These are phyloP conservation scores for Beauveria brongniartii DNA, from an alignment of 2,329 filamentous ascomycete species.

Conservation along the genomic window DNA sequence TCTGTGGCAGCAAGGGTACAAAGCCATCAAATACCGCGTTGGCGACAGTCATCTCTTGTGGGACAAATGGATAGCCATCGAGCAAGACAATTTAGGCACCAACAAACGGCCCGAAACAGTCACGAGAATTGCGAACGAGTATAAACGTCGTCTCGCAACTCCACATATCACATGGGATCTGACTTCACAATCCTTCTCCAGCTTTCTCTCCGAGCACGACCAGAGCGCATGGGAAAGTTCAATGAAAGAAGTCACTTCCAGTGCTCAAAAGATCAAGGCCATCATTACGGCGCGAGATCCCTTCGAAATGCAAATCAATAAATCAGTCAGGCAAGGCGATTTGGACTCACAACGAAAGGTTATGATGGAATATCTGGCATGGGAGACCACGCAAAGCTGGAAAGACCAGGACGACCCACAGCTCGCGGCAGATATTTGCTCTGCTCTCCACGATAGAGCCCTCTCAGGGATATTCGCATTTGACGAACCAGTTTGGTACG, in stretches of 20 bases:
- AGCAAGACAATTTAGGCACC: slow-evolving; percentile 58
- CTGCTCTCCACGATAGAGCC: slow-evolving; percentile 71
- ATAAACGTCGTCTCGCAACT: slow-evolving; percentile 59
- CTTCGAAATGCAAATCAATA: slow-evolving; percentile 58
- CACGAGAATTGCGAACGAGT: slow-evolving; percentile 59
- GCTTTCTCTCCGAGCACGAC: slow-evolving; percentile 65
- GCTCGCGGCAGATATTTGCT: slow-evolving; percentile 42
- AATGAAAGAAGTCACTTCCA: slow-evolving; percentile 60
- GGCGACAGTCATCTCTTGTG: slow-evolving; percentile 71
- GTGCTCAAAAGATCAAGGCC: slow-evolving; percentile 56
- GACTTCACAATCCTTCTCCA: slow-evolving; percentile 67
- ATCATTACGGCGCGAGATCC: slow-evolving; percentile 54
- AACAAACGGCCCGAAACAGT: slow-evolving; percentile 48
- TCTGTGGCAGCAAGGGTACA: slow-evolving; percentile 64
- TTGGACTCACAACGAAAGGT: slow-evolving; percentile 42
- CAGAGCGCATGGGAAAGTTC: slow-evolving; percentile 62
- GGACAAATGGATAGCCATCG: slow-evolving; percentile 68
- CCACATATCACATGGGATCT: slow-evolving; percentile 69
- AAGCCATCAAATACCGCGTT: slow-evolving; percentile 64
- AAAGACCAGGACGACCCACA: slow-evolving; percentile 37
- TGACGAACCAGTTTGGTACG: slow-evolving; percentile 72
- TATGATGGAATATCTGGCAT: slow-evolving; percentile 68
- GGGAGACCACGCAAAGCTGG: slow-evolving; percentile 63
- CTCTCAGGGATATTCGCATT: slow-evolving; percentile 61
- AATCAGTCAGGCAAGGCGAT: slow-evolving; percentile 49